Evolutionary conservation across 805 yeast genomes (phyloP).

Genomic region (Lipomyces sp.): DNA sequence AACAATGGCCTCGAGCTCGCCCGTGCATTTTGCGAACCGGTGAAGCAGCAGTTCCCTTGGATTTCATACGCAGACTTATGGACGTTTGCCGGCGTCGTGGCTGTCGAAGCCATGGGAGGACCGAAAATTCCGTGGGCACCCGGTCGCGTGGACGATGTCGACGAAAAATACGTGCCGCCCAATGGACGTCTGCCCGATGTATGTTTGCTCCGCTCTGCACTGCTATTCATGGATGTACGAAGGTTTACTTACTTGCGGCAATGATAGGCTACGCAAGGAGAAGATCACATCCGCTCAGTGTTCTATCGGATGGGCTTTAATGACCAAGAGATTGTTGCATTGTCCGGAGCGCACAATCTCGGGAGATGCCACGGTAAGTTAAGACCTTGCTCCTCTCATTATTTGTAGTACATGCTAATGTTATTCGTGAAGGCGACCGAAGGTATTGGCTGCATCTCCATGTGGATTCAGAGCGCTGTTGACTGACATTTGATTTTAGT

Average conservation of each 20-base stretch:
- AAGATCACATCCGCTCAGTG: constrained; percentile 59
- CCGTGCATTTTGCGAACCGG: constrained; percentile 53
- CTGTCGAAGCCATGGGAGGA: constrained; percentile 75
- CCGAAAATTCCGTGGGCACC: constrained; percentile 75
- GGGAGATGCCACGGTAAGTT: constrained; percentile 67
- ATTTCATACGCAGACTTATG: constrained; percentile 74
- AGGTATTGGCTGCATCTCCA: too few species aligned
- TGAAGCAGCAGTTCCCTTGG: constrained; percentile 62
- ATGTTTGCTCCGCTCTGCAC: not conserved
- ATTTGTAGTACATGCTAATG: not conserved
- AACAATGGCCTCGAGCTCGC: constrained; percentile 65
- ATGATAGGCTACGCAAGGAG: constrained; percentile 53
- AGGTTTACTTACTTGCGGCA: not conserved
- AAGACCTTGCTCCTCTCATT: constrained; percentile 18
- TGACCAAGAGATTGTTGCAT: constrained; percentile 69
- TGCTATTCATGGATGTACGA: not conserved
- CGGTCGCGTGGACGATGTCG: constrained; percentile 64
- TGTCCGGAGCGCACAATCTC: constrained; percentile 72
- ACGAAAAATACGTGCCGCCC: constrained; percentile 50
- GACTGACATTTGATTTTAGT: constrained; percentile 40
- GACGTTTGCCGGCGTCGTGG: constrained; percentile 75
- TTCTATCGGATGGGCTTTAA: constrained; percentile 64
- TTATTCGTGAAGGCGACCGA: too few species aligned
- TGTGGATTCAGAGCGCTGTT: too few species aligned
- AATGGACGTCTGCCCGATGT: constrained; percentile 69